phyloP scores from a whole-genome alignment of 2,329 filamentous ascomycete genomes.

The Epichloe scottii region DNA sequence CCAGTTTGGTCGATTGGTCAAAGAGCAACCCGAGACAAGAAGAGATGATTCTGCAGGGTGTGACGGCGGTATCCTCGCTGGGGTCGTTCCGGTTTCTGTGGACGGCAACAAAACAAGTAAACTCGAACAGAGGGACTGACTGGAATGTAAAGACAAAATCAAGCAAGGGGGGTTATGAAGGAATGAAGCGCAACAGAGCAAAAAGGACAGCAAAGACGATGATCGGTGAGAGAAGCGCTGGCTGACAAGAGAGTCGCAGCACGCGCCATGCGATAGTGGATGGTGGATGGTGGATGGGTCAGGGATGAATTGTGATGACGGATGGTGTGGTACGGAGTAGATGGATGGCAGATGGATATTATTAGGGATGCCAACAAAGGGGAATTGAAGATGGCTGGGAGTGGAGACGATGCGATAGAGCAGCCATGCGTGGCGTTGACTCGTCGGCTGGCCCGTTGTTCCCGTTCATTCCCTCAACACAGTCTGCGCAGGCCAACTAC shows the following conservation, averaged over 20 bases:
- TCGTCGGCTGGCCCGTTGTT: background rate
- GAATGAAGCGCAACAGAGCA: background rate
- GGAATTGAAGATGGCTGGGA: background rate
- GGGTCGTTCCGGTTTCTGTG: background rate
- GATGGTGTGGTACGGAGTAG: background rate
- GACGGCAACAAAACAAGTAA: background rate
- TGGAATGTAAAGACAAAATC: conserved; percentile 1
- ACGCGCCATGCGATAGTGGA: background rate
- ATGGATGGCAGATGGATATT: background rate
- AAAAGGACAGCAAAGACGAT: background rate
- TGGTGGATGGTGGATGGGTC: background rate
- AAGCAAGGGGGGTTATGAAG: background rate
- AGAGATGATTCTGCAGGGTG: background rate
- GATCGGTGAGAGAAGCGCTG: background rate
- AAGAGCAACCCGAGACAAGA: background rate
- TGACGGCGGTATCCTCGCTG: background rate
- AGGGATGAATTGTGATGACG: background rate
- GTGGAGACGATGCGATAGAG: background rate
- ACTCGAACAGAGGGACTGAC: background rate
- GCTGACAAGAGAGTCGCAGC: too few species aligned
- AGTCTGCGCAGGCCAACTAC: too few species aligned
- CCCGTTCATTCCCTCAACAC: too few species aligned
- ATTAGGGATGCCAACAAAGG: background rate
- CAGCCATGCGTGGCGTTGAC: background rate
- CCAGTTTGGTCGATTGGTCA: background rate